A percentile compares a stretch with the other conserved stretches of the same genome.
These are phyloP conservation scores for Syzygium aqueum DNA, from an alignment of 345 rosid genomes.

Conservation along the genomic window DNA sequence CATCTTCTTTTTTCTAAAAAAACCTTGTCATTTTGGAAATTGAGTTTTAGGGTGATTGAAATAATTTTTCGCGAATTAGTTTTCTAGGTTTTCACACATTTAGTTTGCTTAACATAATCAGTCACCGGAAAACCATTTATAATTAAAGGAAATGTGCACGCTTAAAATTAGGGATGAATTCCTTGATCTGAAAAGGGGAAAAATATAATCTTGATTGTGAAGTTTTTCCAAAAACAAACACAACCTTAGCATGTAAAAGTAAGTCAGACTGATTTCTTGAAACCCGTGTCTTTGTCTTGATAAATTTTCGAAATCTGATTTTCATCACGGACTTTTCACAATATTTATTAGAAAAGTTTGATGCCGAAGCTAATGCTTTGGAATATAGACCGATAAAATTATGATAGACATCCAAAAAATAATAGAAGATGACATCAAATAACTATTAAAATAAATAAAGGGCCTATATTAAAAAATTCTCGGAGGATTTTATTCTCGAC, in stretches of 20 bases:
- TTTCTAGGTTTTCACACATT: too few species aligned
- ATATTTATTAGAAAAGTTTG: neutral
- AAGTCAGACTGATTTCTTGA: neutral
- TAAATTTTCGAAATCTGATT: neutral
- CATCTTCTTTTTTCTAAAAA: neutral
- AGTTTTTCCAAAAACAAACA: neutral
- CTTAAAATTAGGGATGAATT: neutral
- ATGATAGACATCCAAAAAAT: neutral
- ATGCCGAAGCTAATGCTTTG: neutral
- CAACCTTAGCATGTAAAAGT: neutral
- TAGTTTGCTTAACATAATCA: too few species aligned
- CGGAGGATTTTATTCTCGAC: neutral
- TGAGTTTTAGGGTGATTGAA: neutral
- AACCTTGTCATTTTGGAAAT: neutral
- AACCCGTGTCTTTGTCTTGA: neutral
- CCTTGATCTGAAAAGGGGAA: neutral
- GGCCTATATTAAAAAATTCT: neutral
- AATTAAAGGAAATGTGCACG: neutral
- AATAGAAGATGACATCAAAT: neutral
- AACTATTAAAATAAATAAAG: neutral
- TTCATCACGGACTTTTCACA: neutral
- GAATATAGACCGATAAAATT: neutral
- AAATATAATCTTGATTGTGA: neutral
- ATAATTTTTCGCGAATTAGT: too few species aligned
- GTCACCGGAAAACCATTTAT: neutral